Evolutionary conservation across 2,329 filamentous ascomycete species (phyloP).

Genomic region (Coniochaeta sp.): DNA sequence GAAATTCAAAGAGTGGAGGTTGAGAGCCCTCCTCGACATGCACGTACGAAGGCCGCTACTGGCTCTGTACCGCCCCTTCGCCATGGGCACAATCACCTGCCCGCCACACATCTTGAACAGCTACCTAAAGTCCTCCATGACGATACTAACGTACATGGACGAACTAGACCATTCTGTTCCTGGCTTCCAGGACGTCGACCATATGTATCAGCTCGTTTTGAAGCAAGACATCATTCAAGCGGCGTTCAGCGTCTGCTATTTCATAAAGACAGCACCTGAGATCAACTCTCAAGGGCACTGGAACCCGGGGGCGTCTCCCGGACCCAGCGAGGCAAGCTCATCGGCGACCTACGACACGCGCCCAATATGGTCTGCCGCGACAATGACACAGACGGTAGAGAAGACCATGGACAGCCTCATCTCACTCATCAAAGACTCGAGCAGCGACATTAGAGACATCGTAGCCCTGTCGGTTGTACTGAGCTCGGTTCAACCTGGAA

Average conservation of each 20-base stretch:
- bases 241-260: conserved; percentile 48
- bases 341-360: background rate
- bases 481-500: conserved; percentile 32
- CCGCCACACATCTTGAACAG: conserved; percentile 43
- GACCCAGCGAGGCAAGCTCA: background rate
- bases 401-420: conserved; percentile 38
- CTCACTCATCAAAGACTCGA: conserved; percentile 33
- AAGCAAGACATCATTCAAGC: conserved; percentile 49
- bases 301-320: background rate
- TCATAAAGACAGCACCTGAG: conserved; percentile 31
- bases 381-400: conserved; percentile 36
- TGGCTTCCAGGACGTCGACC: conserved; percentile 38
- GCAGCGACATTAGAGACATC: conserved; percentile 44
- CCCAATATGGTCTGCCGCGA: conserved; percentile 29
- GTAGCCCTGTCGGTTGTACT: conserved; percentile 40
- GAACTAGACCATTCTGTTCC: conserved; percentile 41
- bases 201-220: conserved; percentile 45
- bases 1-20: conserved; percentile 44
- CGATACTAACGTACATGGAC: conserved; percentile 47
- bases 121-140: conserved; percentile 47
- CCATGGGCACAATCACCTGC: conserved; percentile 40
- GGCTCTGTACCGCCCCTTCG: conserved; percentile 47
- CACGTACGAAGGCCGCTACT: conserved; percentile 43
- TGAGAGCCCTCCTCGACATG: conserved; percentile 42
- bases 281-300: background rate